Conservation (phyloP, 306 rosid species). For the Castanea sativa region DNA sequence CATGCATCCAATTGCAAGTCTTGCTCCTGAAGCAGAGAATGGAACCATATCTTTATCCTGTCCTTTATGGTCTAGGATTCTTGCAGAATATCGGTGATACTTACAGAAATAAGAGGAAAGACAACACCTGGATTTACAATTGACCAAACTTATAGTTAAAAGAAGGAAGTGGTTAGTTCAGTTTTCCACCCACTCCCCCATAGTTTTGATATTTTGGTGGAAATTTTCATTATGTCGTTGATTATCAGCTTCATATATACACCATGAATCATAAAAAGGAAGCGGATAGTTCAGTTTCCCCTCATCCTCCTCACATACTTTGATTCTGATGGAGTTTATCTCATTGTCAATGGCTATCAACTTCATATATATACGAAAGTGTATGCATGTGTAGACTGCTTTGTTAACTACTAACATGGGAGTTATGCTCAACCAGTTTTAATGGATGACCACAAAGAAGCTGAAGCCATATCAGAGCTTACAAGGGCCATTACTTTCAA, state of each 20-base stretch:
- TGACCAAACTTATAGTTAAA: neutral
- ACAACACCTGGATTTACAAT: neutral
- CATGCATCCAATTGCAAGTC: neutral
- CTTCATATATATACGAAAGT: neutral
- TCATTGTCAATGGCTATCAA: neutral
- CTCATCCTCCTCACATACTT: neutral
- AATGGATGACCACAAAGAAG: slow-evolving; percentile 93
- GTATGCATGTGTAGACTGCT: neutral
- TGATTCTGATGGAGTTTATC: neutral
- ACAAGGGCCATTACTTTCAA: slow-evolving; percentile 68
- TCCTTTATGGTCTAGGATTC: neutral
- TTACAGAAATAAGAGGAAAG: neutral
- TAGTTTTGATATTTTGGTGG: neutral
- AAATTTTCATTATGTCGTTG: neutral
- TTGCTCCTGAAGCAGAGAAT: neutral
- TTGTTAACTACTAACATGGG: slow-evolving; percentile 34
- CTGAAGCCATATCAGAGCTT: slow-evolving; percentile 78
- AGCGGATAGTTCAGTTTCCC: neutral
- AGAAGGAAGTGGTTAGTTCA: neutral
- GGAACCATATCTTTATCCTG: neutral
- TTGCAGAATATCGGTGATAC: neutral
- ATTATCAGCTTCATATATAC: neutral
- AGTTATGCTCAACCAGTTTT: slow-evolving; percentile 55
- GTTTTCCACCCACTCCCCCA: neutral
- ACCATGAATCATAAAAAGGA: neutral